Evolutionary conservation across 2,329 filamentous ascomycete species (phyloP).

Genomic region (Basipetospora sp.): DNA sequence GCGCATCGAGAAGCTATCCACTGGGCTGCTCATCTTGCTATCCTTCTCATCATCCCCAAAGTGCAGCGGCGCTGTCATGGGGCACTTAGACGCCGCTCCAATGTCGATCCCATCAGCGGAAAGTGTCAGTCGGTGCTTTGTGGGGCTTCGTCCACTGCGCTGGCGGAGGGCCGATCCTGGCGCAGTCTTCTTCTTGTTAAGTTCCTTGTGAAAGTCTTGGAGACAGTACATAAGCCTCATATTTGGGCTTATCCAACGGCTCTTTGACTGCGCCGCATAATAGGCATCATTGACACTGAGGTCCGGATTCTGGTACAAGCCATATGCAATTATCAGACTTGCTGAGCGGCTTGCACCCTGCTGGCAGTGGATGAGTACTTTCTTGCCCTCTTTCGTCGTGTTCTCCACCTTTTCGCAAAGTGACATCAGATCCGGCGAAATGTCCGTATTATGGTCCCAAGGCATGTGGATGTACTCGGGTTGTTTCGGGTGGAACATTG

Average conservation of each 20-base stretch:
- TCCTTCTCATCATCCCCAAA: constrained; percentile 30
- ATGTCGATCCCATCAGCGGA: constrained; percentile 44
- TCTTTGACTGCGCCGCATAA: constrained; percentile 64
- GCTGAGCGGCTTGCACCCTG: constrained; percentile 75
- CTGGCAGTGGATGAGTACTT: constrained; percentile 70
- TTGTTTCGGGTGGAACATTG: constrained; percentile 29
- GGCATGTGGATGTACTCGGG: constrained; percentile 78
- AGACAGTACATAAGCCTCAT: constrained; percentile 86
- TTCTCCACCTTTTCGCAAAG: constrained; percentile 66
- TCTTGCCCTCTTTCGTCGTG: constrained; percentile 57
- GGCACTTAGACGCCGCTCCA: constrained; percentile 29
- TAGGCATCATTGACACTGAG: constrained; percentile 73
- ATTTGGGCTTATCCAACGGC: constrained; percentile 78
- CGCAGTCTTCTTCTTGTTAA: constrained; percentile 34
- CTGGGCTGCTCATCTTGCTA: constrained; percentile 9
- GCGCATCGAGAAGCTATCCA: constrained; percentile 26
- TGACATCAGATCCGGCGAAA: constrained; percentile 59
- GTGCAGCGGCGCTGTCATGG: constrained; percentile 46
- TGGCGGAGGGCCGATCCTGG: constrained; percentile 33
- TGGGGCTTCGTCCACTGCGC: constrained; percentile 37
- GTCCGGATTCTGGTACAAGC: constrained; percentile 62
- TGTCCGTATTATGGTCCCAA: constrained; percentile 82
- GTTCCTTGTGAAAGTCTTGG: constrained; percentile 61
- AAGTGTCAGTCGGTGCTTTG: constrained; percentile 45
- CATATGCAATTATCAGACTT: constrained; percentile 75